These are phyloP conservation scores for Sphaerulina populicola DNA, from an alignment of 2,329 filamentous ascomycete species.

Conservation along the genomic window DNA sequence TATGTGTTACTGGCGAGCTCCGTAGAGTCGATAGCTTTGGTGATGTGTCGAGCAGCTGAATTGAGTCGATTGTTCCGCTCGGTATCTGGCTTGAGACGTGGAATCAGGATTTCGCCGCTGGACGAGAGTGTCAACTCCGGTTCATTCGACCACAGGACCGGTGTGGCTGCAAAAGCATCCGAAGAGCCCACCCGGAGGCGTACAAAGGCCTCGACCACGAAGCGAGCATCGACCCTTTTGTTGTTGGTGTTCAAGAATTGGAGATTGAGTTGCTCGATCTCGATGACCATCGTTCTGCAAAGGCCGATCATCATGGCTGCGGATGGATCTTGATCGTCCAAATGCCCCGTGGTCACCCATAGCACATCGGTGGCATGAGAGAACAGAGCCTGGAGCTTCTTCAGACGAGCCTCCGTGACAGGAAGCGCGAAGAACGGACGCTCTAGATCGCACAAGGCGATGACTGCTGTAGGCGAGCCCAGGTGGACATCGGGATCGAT, in stretches of 20 bases:
- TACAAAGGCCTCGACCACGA: constrained; percentile 15
- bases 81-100: constrained; percentile 18
- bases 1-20: constrained; percentile 5
- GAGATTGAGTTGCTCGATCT: constrained; percentile 15
- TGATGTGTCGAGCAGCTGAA: constrained; percentile 21
- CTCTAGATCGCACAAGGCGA: constrained; percentile 18
- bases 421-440: constrained; percentile 16
- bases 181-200: constrained; percentile 13
- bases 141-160: constrained; percentile 17
- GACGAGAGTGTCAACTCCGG: constrained; percentile 19
- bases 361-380: constrained; percentile 12
- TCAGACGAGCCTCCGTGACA: constrained; percentile 8
- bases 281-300: constrained; percentile 16
- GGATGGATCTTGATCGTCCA: constrained; percentile 12
- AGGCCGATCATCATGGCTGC: constrained; percentile 18
- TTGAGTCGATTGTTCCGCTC: constrained; percentile 26
- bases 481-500: constrained; percentile 11
- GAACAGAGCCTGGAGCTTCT: constrained; percentile 16
- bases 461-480: constrained; percentile 9
- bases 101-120: constrained; percentile 16
- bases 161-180: constrained; percentile 5
- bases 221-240: constrained; percentile 9
- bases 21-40: constrained; percentile 6
- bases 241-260: constrained; percentile 16
- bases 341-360: constrained; percentile 15